Conservation (phyloP, 192 early-diverging fungal genomes). For the Funneliformis mosseae region DNA sequence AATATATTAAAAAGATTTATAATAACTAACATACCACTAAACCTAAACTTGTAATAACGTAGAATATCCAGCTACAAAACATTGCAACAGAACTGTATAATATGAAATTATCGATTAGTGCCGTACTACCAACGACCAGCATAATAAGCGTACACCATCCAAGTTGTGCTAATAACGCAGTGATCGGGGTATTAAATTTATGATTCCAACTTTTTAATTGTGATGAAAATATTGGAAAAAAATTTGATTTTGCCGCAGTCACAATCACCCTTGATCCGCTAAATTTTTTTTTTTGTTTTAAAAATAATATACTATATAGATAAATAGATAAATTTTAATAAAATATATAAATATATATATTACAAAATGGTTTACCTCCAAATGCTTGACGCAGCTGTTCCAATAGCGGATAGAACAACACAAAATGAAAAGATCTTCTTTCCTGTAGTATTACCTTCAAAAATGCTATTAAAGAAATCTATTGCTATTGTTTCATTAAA, state of each 20-base stretch:
- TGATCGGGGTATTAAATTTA: neutral
- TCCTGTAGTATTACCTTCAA: neutral
- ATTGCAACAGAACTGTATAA: neutral
- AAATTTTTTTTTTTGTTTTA: no score
- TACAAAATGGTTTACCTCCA: neutral
- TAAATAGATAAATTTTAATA: neutral
- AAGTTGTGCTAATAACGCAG: neutral
- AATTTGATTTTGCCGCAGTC: neutral
- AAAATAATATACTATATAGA: neutral
- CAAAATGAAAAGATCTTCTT: neutral
- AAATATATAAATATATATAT: neutral
- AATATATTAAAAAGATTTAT: neutral
- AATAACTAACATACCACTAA: neutral
- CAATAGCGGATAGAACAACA: neutral
- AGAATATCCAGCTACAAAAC: neutral
- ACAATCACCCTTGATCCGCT: neutral
- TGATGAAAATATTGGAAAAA: neutral
- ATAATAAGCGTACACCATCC: neutral
- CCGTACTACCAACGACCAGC: neutral
- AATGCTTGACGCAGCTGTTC: neutral
- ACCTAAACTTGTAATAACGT: neutral
- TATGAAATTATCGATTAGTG: neutral
- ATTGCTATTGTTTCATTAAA: neutral
- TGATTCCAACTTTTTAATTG: neutral
- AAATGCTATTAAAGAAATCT: neutral